A percentile compares a stretch with the other conserved stretches of the same genome.
phyloP scores from a whole-genome alignment of 176 grass and related monocot genomes.

The Pharus latifolius region DNA sequence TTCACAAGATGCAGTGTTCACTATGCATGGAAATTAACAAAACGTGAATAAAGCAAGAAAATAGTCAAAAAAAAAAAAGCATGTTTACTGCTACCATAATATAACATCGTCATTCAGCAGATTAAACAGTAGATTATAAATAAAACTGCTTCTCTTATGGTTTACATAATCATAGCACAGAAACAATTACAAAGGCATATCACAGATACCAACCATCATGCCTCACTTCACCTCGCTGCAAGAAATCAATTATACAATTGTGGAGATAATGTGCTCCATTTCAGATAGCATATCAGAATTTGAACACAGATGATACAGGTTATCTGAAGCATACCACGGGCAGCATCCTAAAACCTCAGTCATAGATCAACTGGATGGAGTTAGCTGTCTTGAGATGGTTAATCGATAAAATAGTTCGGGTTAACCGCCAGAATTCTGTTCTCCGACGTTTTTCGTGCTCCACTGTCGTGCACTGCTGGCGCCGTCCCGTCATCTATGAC shows the following conservation, averaged over 20 bases:
- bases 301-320: slow-evolving; percentile 10
- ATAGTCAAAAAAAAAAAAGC: too few relatives aligned
- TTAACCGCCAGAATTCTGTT: slow-evolving; percentile 82
- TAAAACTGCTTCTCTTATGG: neutral
- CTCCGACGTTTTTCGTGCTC: slow-evolving; percentile 24
- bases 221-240: neutral
- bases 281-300: neutral
- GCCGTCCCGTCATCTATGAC: slow-evolving; percentile 74
- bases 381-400: slow-evolving; percentile 2
- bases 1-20: too few relatives aligned
- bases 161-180: neutral
- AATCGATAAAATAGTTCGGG: slow-evolving; percentile 93
- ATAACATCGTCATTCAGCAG: too few relatives aligned
- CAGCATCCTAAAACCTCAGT: neutral
- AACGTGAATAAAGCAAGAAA: too few relatives aligned
- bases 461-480: slow-evolving; percentile 19
- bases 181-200: neutral
- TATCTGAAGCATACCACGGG: neutral
- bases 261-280: neutral
- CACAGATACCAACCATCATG: neutral
- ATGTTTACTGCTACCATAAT: too few relatives aligned
- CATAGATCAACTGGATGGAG: neutral
- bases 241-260: neutral
- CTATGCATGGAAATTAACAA: too few relatives aligned
- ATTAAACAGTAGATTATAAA: neutral